Percentiles rank a stretch among this genome's conserved stretches.
phyloP scores from a whole-genome alignment of 2,329 filamentous ascomycete genomes.

The Exutisphaerella laricina region DNA sequence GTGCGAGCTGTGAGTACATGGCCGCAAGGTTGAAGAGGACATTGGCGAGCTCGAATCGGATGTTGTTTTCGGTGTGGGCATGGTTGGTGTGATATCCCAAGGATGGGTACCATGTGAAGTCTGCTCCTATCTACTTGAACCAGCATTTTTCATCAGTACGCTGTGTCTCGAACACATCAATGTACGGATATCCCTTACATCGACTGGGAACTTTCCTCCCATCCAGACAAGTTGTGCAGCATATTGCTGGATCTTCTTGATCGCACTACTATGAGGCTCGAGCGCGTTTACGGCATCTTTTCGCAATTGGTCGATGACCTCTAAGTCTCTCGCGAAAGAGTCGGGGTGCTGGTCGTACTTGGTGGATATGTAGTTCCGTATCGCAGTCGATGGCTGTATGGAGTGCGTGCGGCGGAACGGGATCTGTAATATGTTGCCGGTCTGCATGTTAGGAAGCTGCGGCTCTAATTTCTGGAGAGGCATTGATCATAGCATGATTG shows the following conservation, averaged over 20 bases:
- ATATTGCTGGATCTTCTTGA: slow-evolving; percentile 84
- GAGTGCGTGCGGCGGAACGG: slow-evolving; percentile 83
- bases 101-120: slow-evolving; percentile 94
- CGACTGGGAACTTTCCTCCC: slow-evolving; percentile 90
- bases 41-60: slow-evolving; percentile 82
- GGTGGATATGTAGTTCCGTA: slow-evolving; percentile 90
- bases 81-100: slow-evolving; percentile 59
- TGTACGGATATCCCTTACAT: slow-evolving; percentile 58
- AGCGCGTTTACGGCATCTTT: slow-evolving; percentile 81
- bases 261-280: slow-evolving; percentile 80
- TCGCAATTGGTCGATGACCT: slow-evolving; percentile 76
- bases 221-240: slow-evolving; percentile 91
- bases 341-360: slow-evolving; percentile 99
- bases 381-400: slow-evolving; percentile 71
- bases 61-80: slow-evolving; percentile 50
- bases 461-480: background rate
- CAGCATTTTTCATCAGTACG: slow-evolving; percentile 9
- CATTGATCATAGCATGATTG: background rate
- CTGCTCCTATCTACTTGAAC: slow-evolving; percentile 69
- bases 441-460: slow-evolving; percentile 19
- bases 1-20: slow-evolving; percentile 86
- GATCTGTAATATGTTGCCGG: slow-evolving; percentile 62
- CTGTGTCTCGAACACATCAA: slow-evolving; percentile 3
- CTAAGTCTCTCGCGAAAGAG: slow-evolving; percentile 87
- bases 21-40: slow-evolving; percentile 89